phyloP scores from a whole-genome alignment of 176 grass and related monocot species.

The Oryza longistaminata region DNA sequence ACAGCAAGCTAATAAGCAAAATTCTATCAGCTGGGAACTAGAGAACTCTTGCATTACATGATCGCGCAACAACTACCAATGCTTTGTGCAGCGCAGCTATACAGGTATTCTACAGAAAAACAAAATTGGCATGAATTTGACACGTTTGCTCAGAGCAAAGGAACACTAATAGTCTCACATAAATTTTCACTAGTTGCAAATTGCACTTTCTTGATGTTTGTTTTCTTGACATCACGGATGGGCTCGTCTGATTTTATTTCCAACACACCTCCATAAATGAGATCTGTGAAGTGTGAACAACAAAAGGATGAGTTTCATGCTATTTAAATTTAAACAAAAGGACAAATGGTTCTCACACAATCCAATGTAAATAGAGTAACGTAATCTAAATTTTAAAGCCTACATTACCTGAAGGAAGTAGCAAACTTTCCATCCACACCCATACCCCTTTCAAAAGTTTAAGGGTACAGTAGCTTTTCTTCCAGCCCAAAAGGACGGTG shows the following conservation, averaged over 20 bases:
- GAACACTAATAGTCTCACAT: neutral
- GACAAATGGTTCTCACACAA: neutral
- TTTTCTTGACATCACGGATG: slow-evolving; percentile 1
- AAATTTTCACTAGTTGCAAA: slow-evolving; percentile 9
- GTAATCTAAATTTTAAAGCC: neutral
- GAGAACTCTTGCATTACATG: neutral
- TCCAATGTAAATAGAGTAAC: neutral
- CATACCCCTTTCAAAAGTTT: neutral
- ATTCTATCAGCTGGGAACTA: neutral
- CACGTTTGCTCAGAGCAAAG: neutral
- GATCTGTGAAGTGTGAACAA: slow-evolving; percentile 38
- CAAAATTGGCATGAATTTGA: neutral
- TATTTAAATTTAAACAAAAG: neutral
- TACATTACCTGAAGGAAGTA: neutral
- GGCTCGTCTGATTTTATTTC: slow-evolving; percentile 10
- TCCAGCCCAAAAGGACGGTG: neutral
- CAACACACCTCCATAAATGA: neutral
- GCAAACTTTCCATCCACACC: neutral
- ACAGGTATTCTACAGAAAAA: neutral
- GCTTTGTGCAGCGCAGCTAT: neutral
- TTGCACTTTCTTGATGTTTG: slow-evolving; percentile 12
- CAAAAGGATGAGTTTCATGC: neutral
- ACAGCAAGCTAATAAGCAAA: neutral
- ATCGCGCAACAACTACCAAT: neutral
- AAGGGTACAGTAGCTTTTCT: neutral